phyloP scores from a whole-genome alignment of 441 rosid genomes.

The Metrosideros polymorpha region DNA sequence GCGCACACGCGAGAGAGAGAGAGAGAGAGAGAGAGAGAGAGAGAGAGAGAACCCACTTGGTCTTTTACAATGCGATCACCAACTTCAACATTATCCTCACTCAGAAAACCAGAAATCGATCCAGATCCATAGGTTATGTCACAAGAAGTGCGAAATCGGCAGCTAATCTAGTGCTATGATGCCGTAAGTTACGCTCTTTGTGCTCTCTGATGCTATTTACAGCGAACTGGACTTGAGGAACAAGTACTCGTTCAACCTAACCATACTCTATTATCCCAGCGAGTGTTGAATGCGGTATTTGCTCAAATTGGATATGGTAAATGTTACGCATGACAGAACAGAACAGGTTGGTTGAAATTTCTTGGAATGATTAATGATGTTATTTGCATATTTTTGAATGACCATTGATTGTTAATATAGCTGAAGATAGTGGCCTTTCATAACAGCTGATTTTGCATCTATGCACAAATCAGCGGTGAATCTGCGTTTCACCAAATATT shows the following conservation, averaged over 20 bases:
- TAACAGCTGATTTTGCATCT: background rate
- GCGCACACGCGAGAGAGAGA: background rate
- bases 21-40: background rate
- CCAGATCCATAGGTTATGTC: constrained; percentile 58
- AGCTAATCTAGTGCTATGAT: constrained; percentile 22
- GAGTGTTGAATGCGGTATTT: background rate
- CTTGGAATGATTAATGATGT: background rate
- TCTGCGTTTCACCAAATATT: background rate
- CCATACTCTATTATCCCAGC: background rate
- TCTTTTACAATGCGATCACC: constrained; percentile 49
- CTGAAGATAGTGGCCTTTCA: background rate
- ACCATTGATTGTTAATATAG: background rate
- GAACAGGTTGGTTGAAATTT: background rate
- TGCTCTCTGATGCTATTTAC: constrained; percentile 6
- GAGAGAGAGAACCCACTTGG: constrained; percentile 31
- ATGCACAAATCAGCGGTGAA: background rate
- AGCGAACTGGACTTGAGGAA: constrained; percentile 7
- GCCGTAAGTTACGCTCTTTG: constrained; percentile 14
- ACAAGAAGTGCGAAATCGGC: constrained; percentile 22
- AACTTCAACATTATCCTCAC: constrained; percentile 57
- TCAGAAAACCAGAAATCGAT: constrained; percentile 56
- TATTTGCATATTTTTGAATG: background rate
- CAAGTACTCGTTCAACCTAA: constrained; percentile 1
- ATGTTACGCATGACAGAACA: background rate
- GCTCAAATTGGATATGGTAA: background rate